phyloP scores from a whole-genome alignment of 1,284 basidiomycete species.

The Tranzscheliella williamsii region DNA sequence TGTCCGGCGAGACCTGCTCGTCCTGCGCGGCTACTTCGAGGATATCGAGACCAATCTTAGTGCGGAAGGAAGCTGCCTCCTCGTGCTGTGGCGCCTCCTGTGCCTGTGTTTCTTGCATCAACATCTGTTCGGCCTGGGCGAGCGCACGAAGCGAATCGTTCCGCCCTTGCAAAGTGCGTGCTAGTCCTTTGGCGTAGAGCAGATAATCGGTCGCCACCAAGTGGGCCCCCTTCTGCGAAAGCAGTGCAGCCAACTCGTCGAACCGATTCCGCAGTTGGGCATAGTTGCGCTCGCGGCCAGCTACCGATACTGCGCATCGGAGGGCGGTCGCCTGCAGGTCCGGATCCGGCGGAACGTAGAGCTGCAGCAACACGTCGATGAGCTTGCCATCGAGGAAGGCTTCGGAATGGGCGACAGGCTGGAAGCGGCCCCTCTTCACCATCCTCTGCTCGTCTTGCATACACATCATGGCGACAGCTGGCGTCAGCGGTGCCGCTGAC shows the following conservation, averaged over 20 bases:
- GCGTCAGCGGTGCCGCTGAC: background rate
- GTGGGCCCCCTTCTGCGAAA: constrained; percentile 1
- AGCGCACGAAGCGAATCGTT: constrained; percentile 7
- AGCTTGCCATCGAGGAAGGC: constrained; percentile 5
- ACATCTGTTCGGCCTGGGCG: constrained; percentile 8
- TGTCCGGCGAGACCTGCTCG: constrained; percentile 1
- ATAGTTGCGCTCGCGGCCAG: constrained; percentile 9
- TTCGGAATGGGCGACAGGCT: constrained; percentile 11
- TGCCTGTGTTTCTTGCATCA: background rate
- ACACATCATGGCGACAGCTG: background rate
- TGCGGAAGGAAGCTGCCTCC: background rate
- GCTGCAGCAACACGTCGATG: constrained; percentile 10
- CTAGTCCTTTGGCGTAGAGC: constrained; percentile 10
- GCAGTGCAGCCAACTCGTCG: constrained; percentile 2
- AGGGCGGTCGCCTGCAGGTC: constrained; percentile 4
- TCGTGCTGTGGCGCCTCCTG: no score
- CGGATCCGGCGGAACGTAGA: background rate
- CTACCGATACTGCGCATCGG: constrained; percentile 9
- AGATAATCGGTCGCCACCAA: constrained; percentile 10
- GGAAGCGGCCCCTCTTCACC: background rate
- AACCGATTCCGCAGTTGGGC: constrained; percentile 5
- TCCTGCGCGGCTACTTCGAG: constrained; percentile 11
- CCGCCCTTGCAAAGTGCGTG: constrained; percentile 7
- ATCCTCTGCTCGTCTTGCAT: background rate
- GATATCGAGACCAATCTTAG: constrained; percentile 2